Base-by-base conservation (phyloP, 106 monocot genomes). In the Phalaenopsis equestris region DNA sequence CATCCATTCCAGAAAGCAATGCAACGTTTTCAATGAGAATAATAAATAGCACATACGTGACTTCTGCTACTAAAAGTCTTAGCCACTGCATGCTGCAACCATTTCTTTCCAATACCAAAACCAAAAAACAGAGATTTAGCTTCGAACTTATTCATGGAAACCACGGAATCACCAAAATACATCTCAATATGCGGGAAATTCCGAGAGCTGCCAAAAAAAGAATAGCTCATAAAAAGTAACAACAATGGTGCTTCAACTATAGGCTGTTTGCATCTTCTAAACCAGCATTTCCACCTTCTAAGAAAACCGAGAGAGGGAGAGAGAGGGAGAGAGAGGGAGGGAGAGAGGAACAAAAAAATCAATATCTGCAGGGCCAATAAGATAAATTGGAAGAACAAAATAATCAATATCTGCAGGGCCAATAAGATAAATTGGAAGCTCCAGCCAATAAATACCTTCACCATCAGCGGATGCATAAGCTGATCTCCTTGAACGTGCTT, bases 391-490 rank as follows among this genome's bases (percentile, higher is more conserved):
- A 38, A n/a, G 18, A 45, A 77, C 1, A n/a, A 41, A 49, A 42
- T 39, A 4, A 8, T 16, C 58, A 47, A 52, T 58, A 10, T 39
- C 10, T 80, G 64, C 2, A 43, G 14, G 61, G n/a, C n/a, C n/a
- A 21, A 73, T n/a, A 38, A 17, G 16, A 58, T 21, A 8, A 16
- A 37, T 68, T 36, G 6, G 24, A 38, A n/a, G 18, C 45, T 41
- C n/a, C 45, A 73, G 41, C 18, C 70, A 11, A 12, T 14, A 38
- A 19, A 16, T 90, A 90, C 95, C 92, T 91, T 93, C 92, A 42
- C 79, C 82, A 65, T 99, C 94, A 55, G 81, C 24, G 74, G 89
- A 91, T 68, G 90, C 92, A 86, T 99, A 94, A 24, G 79, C 83
- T 75, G 92, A 84, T 48, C 91, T 82, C 43, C 98, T 89, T 5